phyloP scores from a whole-genome alignment of 306 rosid species.

The Trifolium subterraneum region DNA sequence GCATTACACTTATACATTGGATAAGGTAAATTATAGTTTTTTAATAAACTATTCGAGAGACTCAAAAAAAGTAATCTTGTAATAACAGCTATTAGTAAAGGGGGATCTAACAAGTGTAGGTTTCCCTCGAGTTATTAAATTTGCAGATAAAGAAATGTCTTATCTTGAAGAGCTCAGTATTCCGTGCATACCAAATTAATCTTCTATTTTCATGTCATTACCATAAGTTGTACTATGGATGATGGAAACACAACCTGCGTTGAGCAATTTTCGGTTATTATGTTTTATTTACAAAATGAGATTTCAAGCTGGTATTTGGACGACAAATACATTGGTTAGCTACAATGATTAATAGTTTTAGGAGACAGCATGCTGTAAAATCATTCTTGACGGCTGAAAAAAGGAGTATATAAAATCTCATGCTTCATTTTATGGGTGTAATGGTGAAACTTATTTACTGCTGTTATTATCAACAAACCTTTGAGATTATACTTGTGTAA shows the following conservation, averaged over 20 bases:
- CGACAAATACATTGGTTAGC: constrained; percentile 21
- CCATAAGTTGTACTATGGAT: neutral
- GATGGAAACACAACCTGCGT: constrained; percentile 6
- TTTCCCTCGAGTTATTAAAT: too few relatives aligned
- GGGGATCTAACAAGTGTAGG: neutral
- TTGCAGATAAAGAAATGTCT: neutral
- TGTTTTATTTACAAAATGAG: constrained; percentile 8
- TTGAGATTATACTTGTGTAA: neutral
- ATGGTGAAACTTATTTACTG: constrained; percentile 24
- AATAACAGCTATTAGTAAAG: neutral
- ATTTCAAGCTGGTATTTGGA: constrained; percentile 28
- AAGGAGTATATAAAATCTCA: neutral
- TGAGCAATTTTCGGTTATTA: constrained; percentile 7
- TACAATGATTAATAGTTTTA: constrained; percentile 4
- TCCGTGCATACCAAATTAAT: too few relatives aligned
- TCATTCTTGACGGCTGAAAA: neutral
- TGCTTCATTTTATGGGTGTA: constrained; percentile 26
- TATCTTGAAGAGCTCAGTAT: constrained; percentile 21
- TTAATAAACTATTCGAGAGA: constrained; percentile 19
- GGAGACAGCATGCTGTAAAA: neutral
- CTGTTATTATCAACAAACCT: constrained; percentile 11
- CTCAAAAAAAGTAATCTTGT: constrained; percentile 31
- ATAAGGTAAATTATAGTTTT: constrained; percentile 65
- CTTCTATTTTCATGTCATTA: too few relatives aligned
- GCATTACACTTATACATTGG: constrained; percentile 84